Conservation (phyloP, 1,139 yeast genomes). For the Martiniozyma asiatica region DNA sequence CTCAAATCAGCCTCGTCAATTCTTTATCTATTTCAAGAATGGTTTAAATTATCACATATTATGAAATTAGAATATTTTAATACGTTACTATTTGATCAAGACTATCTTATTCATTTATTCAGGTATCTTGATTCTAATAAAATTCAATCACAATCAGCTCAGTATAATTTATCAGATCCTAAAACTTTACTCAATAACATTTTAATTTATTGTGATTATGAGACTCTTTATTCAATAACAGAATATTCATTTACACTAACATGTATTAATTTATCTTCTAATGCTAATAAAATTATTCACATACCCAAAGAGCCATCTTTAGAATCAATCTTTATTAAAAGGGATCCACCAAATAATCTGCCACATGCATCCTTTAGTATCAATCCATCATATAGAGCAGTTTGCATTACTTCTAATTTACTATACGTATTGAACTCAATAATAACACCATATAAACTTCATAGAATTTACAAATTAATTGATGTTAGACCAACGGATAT, state of each 20-base stretch:
- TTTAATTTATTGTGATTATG: slow-evolving; percentile 21
- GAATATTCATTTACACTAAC: slow-evolving; percentile 19
- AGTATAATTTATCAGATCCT: slow-evolving; percentile 18
- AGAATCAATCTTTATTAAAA: slow-evolving; percentile 11
- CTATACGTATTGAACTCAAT: slow-evolving; percentile 33
- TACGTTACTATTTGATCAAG: slow-evolving; percentile 56
- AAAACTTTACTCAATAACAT: slow-evolving; percentile 17
- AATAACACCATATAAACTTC: slow-evolving; percentile 34
- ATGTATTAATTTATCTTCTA: slow-evolving; percentile 13
- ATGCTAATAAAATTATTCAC: no score
- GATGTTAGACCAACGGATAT: slow-evolving; percentile 45
- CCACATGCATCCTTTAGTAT: slow-evolving; percentile 18
- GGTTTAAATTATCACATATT: slow-evolving; percentile 74
- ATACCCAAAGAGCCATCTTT: slow-evolving; percentile 7
- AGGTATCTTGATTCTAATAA: slow-evolving; percentile 29
- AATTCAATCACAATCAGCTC: slow-evolving; percentile 14
- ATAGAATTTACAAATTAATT: slow-evolving; percentile 40
- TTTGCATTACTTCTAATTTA: slow-evolving; percentile 34
- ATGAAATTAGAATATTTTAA: slow-evolving; percentile 68
- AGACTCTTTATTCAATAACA: slow-evolving; percentile 14
- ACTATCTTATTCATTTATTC: slow-evolving; percentile 20
- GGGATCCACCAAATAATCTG: slow-evolving; percentile 18
- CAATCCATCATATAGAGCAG: slow-evolving; percentile 31
- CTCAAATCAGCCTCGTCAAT: slow-evolving; percentile 52
- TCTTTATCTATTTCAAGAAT: slow-evolving; percentile 41